Evolutionary conservation across 805 yeast genomes (phyloP).

Genomic region (Zygotorulaspora danielsina): DNA sequence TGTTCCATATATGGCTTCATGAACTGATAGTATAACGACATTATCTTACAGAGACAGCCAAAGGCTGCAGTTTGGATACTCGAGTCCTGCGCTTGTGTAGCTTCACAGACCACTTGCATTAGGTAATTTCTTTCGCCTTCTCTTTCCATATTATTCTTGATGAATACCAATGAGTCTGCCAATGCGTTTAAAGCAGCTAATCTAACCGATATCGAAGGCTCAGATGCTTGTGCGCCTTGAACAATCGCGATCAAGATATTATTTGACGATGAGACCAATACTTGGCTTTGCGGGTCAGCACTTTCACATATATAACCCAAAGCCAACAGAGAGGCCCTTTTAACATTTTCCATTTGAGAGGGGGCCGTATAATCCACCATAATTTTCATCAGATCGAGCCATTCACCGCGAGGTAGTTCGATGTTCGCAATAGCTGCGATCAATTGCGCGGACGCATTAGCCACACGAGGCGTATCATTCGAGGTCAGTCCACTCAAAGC

Average conservation of each 20-base stretch:
- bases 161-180: constrained; percentile 85
- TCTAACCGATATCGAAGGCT: constrained; percentile 70
- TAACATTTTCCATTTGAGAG: constrained; percentile 71
- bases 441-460: constrained; percentile 84
- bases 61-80: constrained; percentile 92
- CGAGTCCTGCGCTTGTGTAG: constrained; percentile 81
- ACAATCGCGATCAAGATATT: constrained; percentile 93
- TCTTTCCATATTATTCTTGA: constrained; percentile 78
- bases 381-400: constrained; percentile 81
- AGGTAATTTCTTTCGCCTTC: constrained; percentile 95
- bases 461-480: constrained; percentile 66
- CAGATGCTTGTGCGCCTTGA: constrained; percentile 88
- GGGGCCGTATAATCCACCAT: constrained; percentile 83
- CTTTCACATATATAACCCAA: constrained; percentile 96
- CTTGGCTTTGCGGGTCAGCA: constrained; percentile 72
- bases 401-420: constrained; percentile 80
- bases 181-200: constrained; percentile 89
- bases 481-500: constrained; percentile 62
- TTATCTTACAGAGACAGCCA: constrained; percentile 89
- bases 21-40: constrained; percentile 80
- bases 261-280: constrained; percentile 77
- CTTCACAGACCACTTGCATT: constrained; percentile 99
- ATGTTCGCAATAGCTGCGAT: constrained; percentile 97
- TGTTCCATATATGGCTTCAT: constrained; percentile 97
- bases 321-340: constrained; percentile 80